Evolutionary conservation across 148 eudicot species (phyloP).

Genomic region (Mesembryanthemum crystallinum): DNA sequence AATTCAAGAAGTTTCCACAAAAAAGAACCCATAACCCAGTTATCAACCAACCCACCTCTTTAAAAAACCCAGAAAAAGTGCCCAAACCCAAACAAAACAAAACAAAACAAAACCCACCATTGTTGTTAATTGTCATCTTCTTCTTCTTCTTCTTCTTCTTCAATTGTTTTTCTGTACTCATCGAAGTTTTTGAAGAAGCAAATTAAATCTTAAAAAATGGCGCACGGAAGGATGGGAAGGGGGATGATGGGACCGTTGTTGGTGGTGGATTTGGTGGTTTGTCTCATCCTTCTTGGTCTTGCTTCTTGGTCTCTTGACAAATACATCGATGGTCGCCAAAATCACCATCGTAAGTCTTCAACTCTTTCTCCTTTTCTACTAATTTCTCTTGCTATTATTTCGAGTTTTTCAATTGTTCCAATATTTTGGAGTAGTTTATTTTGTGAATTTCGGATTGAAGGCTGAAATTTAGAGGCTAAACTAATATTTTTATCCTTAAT

Average conservation of each 20-base stretch:
- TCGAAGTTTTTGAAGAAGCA: neutral
- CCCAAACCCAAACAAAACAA: neutral
- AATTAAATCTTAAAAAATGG: conserved; percentile 26
- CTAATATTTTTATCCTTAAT: too few species aligned
- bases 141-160: too few species aligned
- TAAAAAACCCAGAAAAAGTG: neutral
- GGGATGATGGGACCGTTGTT: conserved; percentile 50
- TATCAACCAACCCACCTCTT: conserved; percentile 5
- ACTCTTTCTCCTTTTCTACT: conserved; percentile 2
- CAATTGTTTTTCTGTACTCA: too few species aligned
- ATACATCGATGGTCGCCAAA: conserved; percentile 63
- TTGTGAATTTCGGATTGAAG: too few species aligned
- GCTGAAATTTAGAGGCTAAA: too few species aligned
- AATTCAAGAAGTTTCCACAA: conserved; percentile 25
- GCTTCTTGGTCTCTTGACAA: conserved; percentile 74
- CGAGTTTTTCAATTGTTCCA: too few species aligned
- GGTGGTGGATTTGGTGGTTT: conserved; percentile 46
- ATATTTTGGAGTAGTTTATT: too few species aligned
- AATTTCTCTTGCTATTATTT: too few species aligned
- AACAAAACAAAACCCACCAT: conserved; percentile 6
- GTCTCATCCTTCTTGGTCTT: conserved; percentile 47
- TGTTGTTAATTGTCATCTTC: too few species aligned
- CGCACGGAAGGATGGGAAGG: conserved; percentile 49
- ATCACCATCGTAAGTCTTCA: conserved; percentile 60
- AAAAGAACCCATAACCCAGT: neutral